These are phyloP conservation scores for Cardamine chenopodiifolia DNA, from an alignment of 345 rosid genomes.

Conservation along the genomic window DNA sequence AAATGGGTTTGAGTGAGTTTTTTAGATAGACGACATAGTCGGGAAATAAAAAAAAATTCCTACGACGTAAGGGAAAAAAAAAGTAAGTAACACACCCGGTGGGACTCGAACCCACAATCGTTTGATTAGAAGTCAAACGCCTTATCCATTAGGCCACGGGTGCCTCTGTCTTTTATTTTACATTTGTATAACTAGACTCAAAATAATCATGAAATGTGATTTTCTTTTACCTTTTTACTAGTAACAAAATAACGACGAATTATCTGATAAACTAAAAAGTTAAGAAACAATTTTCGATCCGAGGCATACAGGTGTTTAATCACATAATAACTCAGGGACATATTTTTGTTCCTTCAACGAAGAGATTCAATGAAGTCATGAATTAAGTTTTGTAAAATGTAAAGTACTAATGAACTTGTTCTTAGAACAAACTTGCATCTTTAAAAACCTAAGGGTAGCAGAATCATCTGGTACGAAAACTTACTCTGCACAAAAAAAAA, in stretches of 20 bases:
- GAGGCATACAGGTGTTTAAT: not conserved
- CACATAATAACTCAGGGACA: not conserved
- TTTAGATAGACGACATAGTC: not conserved
- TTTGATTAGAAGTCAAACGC: conserved; percentile 74
- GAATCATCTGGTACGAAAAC: conserved; percentile 37
- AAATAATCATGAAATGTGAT: too few relatives aligned
- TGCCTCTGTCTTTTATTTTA: not conserved
- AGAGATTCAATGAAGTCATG: conserved; percentile 15
- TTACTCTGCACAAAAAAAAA: conserved; percentile 13
- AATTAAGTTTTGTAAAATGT: not conserved
- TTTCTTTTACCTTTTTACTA: not conserved
- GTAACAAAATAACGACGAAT: not conserved
- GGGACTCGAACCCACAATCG: conserved; percentile 85
- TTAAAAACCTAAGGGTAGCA: conserved; percentile 15
- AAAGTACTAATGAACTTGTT: conserved; percentile 25
- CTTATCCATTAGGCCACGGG: conserved; percentile 80
- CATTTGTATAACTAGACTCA: too few relatives aligned
- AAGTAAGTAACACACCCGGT: conserved; percentile 51
- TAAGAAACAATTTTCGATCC: not conserved
- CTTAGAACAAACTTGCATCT: conserved; percentile 19
- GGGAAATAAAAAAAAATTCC: not conserved
- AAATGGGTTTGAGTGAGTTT: conserved; percentile 19
- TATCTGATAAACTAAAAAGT: too few relatives aligned
- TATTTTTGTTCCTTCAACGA: not conserved
- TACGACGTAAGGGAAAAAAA: too few relatives aligned